Percentiles rank a stretch among this genome's conserved stretches.
phyloP scores from a whole-genome alignment of 164 flowering plant genomes.

The Warburgia ugandensis region DNA sequence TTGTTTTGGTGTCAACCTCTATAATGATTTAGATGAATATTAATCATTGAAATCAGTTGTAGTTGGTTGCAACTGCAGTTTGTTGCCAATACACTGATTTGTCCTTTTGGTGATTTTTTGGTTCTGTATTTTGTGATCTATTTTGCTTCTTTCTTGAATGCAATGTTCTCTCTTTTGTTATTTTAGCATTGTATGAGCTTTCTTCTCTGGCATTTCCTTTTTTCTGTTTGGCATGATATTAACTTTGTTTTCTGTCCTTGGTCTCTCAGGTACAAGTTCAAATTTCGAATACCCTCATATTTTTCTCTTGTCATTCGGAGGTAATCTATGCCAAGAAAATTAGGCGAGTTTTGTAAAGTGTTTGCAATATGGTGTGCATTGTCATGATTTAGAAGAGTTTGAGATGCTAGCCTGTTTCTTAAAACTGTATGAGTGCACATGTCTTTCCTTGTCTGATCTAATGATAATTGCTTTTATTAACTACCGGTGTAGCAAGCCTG shows the following conservation, averaged over 20 bases:
- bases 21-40: no score
- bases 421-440: not conserved
- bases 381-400: not conserved
- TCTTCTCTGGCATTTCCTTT: not conserved
- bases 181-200: not conserved
- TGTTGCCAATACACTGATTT: no score
- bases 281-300: constrained; percentile 89
- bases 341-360: no score
- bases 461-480: not conserved
- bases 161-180: not conserved
- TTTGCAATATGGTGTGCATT: no score
- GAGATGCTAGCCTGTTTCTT: constrained; percentile 2
- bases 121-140: no score
- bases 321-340: no score
- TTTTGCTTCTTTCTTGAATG: no score
- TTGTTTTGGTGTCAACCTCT: no score
- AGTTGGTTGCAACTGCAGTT: no score
- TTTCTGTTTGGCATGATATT: not conserved
- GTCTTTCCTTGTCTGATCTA: no score
- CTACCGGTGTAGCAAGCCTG: not conserved
- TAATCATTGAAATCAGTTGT: no score
- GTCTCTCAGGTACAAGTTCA: constrained; percentile 86
- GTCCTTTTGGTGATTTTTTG: no score
- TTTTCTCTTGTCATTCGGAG: constrained; percentile 95
- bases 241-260: not conserved